Base-by-base conservation (phyloP, 768 basidiomycete species). In the Lactarius sanguifluus region DNA sequence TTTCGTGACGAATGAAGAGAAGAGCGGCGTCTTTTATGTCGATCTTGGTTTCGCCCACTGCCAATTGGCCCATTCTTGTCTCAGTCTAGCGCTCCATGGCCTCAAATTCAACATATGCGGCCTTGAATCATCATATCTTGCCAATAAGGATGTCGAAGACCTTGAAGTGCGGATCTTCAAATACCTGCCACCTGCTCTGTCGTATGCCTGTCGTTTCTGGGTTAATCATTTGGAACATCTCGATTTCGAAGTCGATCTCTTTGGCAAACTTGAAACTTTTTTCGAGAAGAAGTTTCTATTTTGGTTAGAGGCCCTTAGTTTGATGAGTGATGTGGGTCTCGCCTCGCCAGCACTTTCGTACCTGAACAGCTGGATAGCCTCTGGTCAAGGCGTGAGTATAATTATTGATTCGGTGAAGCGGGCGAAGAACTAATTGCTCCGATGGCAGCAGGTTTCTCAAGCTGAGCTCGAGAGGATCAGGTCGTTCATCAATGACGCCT, bases 241-340 rank as follows among this genome's bases (percentile, higher is more conserved):
- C 30, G 28, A 40, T 23, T 50, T 61, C 16, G 41, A 45, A 20
- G 5, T 1, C 16, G 47, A 61, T 30, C 59, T 61, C 5, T 45
- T 45, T n/a, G 18, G 2, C 7, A 45, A 36, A 32, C 30, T 61
- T 13, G 23, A 12, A 13, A 16, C 25, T 13, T 43, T 61, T 12
- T 61, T 61, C 8, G 41, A 50, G 59, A 25, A 6, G 7, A 61
- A 61, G 28, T 61, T 61, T 45, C 30, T 45, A 1, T 61, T 61
- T 43, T 61, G 59, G 59, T 15, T 61, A 3, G 59, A 61, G 10
- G 59, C 32, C 12, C 59, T 61, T 30, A 61, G 59, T 13, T 18
- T 50, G 23, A 36, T 18, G 38, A n/a, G 59, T 34, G 9, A 28
- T n/a, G 28, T 50, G 10, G 16, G 43, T 15, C 43, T 45, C 4